Evolutionary conservation across 2,329 filamentous ascomycete species (phyloP).

Genomic region (Xylariaceae sp.): DNA sequence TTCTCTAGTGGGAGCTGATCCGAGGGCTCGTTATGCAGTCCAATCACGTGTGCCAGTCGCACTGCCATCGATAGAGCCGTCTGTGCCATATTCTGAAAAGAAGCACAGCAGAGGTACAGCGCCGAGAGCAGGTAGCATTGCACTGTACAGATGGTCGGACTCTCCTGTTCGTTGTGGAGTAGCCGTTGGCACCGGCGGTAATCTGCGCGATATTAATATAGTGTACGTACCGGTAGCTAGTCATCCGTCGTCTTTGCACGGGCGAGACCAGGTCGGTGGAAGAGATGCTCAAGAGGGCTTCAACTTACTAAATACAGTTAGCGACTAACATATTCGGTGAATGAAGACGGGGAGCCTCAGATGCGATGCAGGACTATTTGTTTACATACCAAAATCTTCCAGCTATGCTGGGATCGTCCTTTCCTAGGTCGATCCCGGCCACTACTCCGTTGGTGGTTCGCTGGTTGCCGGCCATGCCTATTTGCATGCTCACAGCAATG

Average conservation of each 20-base stretch:
- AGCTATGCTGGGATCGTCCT: slow-evolving; percentile 31
- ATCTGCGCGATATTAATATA: too few species aligned
- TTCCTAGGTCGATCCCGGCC: slow-evolving; percentile 11
- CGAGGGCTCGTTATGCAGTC: slow-evolving; percentile 39
- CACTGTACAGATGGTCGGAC: slow-evolving; percentile 37
- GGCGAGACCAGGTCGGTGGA: too few species aligned
- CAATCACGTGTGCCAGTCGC: slow-evolving; percentile 38
- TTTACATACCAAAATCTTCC: slow-evolving; percentile 37
- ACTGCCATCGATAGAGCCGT: slow-evolving; percentile 31
- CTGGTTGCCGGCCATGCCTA: slow-evolving; percentile 26
- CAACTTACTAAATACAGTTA: too few species aligned
- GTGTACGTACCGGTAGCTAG: too few species aligned
- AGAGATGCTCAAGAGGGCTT: too few species aligned
- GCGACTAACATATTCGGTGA: too few species aligned
- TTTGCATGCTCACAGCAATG: slow-evolving; percentile 44
- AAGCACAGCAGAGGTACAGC: slow-evolving; percentile 39
- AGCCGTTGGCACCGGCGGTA: slow-evolving; percentile 39
- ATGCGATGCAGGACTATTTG: too few species aligned
- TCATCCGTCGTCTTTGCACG: too few species aligned
- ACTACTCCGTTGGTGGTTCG: slow-evolving; percentile 8
- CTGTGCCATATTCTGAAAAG: slow-evolving; percentile 41
- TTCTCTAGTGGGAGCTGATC: slow-evolving; percentile 27
- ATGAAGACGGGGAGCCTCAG: too few species aligned
- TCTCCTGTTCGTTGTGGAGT: slow-evolving; percentile 37
- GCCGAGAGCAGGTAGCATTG: slow-evolving; percentile 39